Conservation (phyloP, 257 asterid species). For the Solanum pimpinellifolium region DNA sequence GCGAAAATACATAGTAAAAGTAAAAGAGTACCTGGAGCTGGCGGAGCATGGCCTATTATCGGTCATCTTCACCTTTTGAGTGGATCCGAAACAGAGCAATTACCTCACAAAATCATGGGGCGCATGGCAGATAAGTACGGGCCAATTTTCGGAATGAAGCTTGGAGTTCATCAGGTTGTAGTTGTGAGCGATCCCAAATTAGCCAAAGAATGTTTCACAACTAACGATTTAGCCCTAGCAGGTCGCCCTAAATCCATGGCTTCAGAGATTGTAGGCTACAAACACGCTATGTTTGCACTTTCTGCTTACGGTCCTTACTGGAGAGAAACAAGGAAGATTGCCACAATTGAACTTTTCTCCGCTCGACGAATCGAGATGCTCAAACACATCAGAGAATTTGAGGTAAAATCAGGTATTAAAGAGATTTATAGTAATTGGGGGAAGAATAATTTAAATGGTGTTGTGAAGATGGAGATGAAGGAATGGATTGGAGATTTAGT, state of each 20-base stretch:
- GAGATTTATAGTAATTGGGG: neutral
- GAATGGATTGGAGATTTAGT: conserved; percentile 7
- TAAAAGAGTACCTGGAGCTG: neutral
- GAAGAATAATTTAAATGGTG: neutral
- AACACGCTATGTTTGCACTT: conserved; percentile 10
- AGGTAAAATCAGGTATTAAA: neutral
- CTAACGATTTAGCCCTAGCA: neutral
- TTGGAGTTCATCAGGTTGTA: neutral
- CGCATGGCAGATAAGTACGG: conserved; percentile 18
- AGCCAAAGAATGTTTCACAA: conserved; percentile 15
- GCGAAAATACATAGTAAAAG: neutral
- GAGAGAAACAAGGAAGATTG: conserved; percentile 12
- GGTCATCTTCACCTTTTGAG: conserved; percentile 24
- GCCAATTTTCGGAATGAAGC: conserved; percentile 10
- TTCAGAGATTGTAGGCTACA: neutral
- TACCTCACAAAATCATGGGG: conserved; percentile 7
- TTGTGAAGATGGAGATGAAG: conserved; percentile 5
- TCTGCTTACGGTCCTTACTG: conserved; percentile 13
- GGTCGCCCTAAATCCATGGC: conserved; percentile 1
- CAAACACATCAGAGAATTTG: conserved; percentile 1
- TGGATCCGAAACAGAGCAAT: neutral
- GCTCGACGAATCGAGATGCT: conserved; percentile 2
- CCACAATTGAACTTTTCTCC: conserved; percentile 6
- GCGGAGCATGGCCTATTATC: conserved; percentile 13
- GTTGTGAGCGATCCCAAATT: conserved; percentile 7